These are phyloP conservation scores for Nymphaea thermarum DNA, from an alignment of 164 flowering plant species.

Conservation along the genomic window DNA sequence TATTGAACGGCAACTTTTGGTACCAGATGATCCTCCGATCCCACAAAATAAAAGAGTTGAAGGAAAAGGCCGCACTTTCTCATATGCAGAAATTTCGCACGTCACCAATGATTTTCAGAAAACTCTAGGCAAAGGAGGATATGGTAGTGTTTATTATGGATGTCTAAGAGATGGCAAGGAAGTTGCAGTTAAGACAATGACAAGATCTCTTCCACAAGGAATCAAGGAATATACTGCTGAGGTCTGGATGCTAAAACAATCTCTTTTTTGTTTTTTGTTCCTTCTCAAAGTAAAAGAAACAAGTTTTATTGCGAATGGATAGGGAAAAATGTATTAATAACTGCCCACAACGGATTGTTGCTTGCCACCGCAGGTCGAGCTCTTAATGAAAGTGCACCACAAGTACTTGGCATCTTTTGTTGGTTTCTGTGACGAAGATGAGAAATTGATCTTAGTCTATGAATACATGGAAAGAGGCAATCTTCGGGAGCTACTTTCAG, in stretches of 20 bases:
- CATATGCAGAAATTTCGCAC: constrained; percentile 19
- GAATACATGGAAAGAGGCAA: background rate
- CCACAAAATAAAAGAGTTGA: too few species aligned
- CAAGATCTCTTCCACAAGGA: constrained; percentile 23
- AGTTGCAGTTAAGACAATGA: constrained; percentile 42
- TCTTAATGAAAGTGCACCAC: constrained; percentile 1
- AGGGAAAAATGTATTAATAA: background rate
- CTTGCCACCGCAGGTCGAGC: background rate
- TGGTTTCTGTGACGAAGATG: background rate
- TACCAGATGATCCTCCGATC: too few species aligned
- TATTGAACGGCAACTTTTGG: too few species aligned
- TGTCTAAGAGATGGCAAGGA: constrained; percentile 13
- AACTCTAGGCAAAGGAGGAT: constrained; percentile 38
- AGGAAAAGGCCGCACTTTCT: constrained; percentile 3
- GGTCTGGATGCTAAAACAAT: constrained; percentile 19
- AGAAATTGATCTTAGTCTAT: background rate
- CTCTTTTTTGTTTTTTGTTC: too few species aligned
- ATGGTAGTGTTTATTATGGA: constrained; percentile 12
- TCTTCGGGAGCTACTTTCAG: background rate
- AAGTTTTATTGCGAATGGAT: background rate
- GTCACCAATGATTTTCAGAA: constrained; percentile 29
- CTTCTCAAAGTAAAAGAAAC: background rate
- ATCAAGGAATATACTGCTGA: constrained; percentile 28
- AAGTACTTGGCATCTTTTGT: background rate
- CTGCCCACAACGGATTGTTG: too few species aligned